Conservation (phyloP, 1,284 basidiomycete species). For the Tetrapyrgos nigripes region DNA sequence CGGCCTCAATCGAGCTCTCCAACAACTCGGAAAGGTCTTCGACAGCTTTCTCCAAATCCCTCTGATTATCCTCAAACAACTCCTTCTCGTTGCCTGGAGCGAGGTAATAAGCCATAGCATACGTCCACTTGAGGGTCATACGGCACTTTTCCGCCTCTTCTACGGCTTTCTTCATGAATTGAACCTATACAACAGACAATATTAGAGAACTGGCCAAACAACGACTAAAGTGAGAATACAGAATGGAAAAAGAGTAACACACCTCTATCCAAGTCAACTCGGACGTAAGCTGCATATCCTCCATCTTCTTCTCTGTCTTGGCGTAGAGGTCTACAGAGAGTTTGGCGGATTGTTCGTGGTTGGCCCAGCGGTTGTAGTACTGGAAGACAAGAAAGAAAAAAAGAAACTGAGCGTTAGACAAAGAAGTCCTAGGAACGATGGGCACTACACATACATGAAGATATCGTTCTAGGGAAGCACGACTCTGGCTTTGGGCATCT, state of each 20-base stretch:
- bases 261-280: constrained; percentile 96
- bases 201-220: no score
- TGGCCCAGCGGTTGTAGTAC: constrained; percentile 99
- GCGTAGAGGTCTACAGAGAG: constrained; percentile 91
- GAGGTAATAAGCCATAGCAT: constrained; percentile 98
- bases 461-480: constrained; percentile 93
- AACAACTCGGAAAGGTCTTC: constrained; percentile 94
- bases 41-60: constrained; percentile 93
- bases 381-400: constrained; percentile 37
- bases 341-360: constrained; percentile 98
- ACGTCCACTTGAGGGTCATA: constrained; percentile 98
- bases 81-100: constrained; percentile 92
- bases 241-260: not conserved
- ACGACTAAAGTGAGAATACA: not conserved
- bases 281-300: constrained; percentile 95
- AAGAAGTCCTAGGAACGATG: not conserved
- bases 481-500: constrained; percentile 88
- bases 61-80: constrained; percentile 97
- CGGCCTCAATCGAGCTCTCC: constrained; percentile 89
- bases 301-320: constrained; percentile 99
- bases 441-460: constrained; percentile 76
- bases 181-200: constrained; percentile 54
- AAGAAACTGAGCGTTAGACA: constrained; percentile 6
- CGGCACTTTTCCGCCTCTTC: constrained; percentile 91
- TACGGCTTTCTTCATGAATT: constrained; percentile 98